phyloP scores from a whole-genome alignment of 257 asterid species.

The Buddleja alternifolia region DNA sequence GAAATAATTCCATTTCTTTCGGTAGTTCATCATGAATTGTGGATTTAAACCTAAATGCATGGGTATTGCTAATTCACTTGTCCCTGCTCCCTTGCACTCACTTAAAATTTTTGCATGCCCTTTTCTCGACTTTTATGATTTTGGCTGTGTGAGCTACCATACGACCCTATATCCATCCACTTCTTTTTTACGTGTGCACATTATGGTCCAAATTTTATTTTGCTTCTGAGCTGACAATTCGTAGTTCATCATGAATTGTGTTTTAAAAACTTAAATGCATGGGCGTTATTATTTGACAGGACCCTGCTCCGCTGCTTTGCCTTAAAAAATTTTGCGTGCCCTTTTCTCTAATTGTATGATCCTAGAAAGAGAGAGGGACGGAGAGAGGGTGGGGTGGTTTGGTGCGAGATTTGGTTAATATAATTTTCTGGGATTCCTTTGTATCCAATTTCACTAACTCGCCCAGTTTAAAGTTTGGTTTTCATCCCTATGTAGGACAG shows the following conservation, averaged over 20 bases:
- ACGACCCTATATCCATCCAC: not conserved
- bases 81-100: too few species aligned
- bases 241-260: not conserved
- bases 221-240: not conserved
- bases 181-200: not conserved
- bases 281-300: not conserved
- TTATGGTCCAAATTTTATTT: not conserved
- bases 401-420: constrained; percentile 8
- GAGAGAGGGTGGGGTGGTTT: too few species aligned
- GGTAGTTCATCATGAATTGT: too few species aligned
- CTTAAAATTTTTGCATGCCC: too few species aligned
- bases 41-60: too few species aligned
- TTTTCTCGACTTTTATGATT: not conserved
- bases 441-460: not conserved
- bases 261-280: not conserved
- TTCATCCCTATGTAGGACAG: too few species aligned
- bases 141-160: not conserved
- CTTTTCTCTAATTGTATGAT: not conserved
- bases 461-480: not conserved
- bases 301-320: not conserved
- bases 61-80: too few species aligned
- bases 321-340: not conserved
- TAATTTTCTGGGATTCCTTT: not conserved
- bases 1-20: too few species aligned
- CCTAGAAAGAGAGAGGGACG: not conserved